phyloP scores from a whole-genome alignment of 768 basidiomycete species.

The Mycena amicta region DNA sequence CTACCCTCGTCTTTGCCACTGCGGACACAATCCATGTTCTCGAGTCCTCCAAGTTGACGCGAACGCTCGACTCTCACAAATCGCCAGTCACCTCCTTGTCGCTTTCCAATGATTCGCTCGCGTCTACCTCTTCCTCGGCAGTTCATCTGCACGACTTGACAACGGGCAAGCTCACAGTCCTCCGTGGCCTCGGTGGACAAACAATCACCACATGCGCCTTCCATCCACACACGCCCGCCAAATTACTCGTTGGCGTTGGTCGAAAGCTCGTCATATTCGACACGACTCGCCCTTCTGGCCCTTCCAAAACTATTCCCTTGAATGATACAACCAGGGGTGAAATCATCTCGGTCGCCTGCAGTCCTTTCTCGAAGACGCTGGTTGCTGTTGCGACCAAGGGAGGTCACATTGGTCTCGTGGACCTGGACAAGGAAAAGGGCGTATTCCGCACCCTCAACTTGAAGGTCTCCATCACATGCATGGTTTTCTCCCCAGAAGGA shows the following conservation, averaged over 20 bases:
- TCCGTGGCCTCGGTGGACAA: slow-evolving; percentile 48
- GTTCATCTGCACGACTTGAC: slow-evolving; percentile 65
- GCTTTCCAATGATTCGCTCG: slow-evolving; percentile 64
- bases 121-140: slow-evolving; percentile 52
- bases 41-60: slow-evolving; percentile 49
- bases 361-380: slow-evolving; percentile 78
- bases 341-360: slow-evolving; percentile 61
- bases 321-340: slow-evolving; percentile 45
- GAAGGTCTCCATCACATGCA: slow-evolving; percentile 56
- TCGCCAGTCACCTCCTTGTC: slow-evolving; percentile 53
- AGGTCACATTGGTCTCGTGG: slow-evolving; percentile 61
- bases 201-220: slow-evolving; percentile 57
- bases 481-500: slow-evolving; percentile 71
- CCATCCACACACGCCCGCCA: slow-evolving; percentile 63
- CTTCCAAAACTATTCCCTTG: slow-evolving; percentile 54
- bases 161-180: slow-evolving; percentile 51
- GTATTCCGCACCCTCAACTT: slow-evolving; percentile 60
- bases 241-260: slow-evolving; percentile 57
- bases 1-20: slow-evolving; percentile 49
- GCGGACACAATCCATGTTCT: slow-evolving; percentile 52
- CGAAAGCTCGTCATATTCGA: slow-evolving; percentile 64
- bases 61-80: slow-evolving; percentile 57
- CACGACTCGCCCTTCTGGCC: slow-evolving; percentile 55
- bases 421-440: slow-evolving; percentile 76
- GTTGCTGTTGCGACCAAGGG: slow-evolving; percentile 57